Evolutionary conservation across 2,329 filamentous ascomycete species (phyloP).

Genomic region (Geoglossum cookeanum): DNA sequence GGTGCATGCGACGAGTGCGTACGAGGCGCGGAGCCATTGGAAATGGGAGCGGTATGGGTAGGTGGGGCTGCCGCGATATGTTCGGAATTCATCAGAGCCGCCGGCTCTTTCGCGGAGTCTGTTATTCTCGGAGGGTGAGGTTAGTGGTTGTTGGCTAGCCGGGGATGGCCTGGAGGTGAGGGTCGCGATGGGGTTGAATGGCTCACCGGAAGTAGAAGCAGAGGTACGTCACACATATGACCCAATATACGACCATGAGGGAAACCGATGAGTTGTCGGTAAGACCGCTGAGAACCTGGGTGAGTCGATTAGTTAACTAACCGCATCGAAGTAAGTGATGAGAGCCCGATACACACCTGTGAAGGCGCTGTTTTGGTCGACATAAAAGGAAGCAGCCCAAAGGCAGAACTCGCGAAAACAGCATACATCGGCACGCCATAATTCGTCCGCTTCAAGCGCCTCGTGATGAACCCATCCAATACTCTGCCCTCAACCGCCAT

Average conservation of each 20-base stretch:
- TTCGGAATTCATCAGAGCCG: neutral
- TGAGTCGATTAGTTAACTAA: neutral
- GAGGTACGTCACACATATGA: slow-evolving; percentile 24
- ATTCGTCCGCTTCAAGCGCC: slow-evolving; percentile 2
- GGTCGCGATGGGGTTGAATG: neutral
- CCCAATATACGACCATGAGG: slow-evolving; percentile 22
- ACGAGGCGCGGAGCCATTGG: slow-evolving; percentile 11
- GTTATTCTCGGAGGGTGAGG: neutral
- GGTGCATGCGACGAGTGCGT: slow-evolving; percentile 18
- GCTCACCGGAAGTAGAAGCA: slow-evolving; percentile 21
- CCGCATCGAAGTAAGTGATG: neutral
- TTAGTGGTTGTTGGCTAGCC: neutral
- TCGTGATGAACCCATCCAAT: slow-evolving; percentile 21
- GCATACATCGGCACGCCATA: slow-evolving; percentile 22
- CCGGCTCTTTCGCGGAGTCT: neutral
- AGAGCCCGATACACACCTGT: neutral
- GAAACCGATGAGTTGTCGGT: slow-evolving; percentile 22
- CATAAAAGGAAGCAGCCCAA: slow-evolving; percentile 19
- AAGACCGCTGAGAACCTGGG: slow-evolving; percentile 21
- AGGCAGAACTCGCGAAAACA: slow-evolving; percentile 21
- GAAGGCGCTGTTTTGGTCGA: neutral
- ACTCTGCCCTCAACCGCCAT: slow-evolving; percentile 17
- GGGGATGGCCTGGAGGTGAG: neutral
- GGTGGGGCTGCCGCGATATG: neutral
- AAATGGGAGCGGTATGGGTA: neutral